These are phyloP conservation scores for Dipteronia dyeriana DNA, from an alignment of 345 rosid genomes.

Conservation along the genomic window DNA sequence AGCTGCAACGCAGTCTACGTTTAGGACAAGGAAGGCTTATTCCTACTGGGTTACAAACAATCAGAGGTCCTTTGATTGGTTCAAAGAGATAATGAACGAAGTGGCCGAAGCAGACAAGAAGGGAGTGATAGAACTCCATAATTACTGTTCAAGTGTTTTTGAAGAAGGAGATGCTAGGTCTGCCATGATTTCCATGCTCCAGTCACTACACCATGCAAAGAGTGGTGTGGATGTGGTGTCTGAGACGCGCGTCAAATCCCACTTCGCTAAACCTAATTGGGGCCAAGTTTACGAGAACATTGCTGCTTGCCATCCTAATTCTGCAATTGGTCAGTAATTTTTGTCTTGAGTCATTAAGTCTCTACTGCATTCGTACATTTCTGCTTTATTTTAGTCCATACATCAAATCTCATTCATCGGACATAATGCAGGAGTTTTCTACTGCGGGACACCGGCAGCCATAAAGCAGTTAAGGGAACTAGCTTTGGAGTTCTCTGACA, in stretches of 20 bases:
- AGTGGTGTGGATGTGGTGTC: conserved; percentile 88
- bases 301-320: conserved; percentile 52
- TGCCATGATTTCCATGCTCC: conserved; percentile 83
- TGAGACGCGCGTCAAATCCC: conserved; percentile 76
- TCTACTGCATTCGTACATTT: background rate
- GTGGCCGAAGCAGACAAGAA: conserved; percentile 74
- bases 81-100: conserved; percentile 88
- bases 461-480: conserved; percentile 61
- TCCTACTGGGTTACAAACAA: conserved; percentile 91
- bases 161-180: conserved; percentile 94
- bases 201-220: conserved; percentile 79
- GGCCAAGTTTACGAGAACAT: conserved; percentile 74
- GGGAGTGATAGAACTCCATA: conserved; percentile 70
- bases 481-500: conserved; percentile 76
- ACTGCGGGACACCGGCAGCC: conserved; percentile 76
- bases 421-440: conserved; percentile 77
- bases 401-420: background rate
- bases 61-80: conserved; percentile 93
- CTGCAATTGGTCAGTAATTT: conserved; percentile 58
- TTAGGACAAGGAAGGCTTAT: conserved; percentile 71
- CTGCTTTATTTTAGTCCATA: background rate
- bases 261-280: conserved; percentile 89
- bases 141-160: conserved; percentile 85
- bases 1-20: conserved; percentile 16
- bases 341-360: no score